Evolutionary conservation across 805 yeast species (phyloP), one percentile per base, ranked within the genome.

Genomic region (Peterozyma xylosa): DNA sequence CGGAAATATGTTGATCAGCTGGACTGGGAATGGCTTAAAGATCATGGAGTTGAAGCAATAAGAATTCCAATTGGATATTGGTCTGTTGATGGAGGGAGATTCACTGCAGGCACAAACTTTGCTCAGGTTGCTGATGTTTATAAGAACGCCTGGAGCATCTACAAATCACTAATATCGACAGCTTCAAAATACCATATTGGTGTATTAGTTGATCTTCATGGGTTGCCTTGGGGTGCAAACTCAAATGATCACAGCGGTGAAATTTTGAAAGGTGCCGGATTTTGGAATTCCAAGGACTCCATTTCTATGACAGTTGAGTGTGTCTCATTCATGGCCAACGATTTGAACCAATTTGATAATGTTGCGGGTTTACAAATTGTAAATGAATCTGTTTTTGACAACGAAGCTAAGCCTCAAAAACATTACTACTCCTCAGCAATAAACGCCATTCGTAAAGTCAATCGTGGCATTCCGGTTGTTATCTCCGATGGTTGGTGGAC

Each of bases 401-500:
- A 80, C 43, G 66, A 71, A 10, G 77, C 76, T 9, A 61, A 59
- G 33, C 64, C 64, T 18, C 87, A 82, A 54, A 67, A 71, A 48
- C 55, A 60, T 3, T 91, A 82, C 60, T 90, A 90, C 57, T 54
- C 70, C 9, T 72, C 74, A 15, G 95, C 95, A 0, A 66, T 78
- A 33, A 66, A 68, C 32, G 70, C 72, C 35, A 81, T 91, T 37
- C 68, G 91, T 30, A 57, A 61, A 16, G 66, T 69, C 13, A 83
- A 86, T 55, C 39, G 59, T 1, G 61, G 61, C 2, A 62, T 88
- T 32, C 96, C 96, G 0, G 68, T 91, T 5, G 66, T 85, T 14
- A 84, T 91, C 33, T 86, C 96, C 2, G 98, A 91, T 58, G 96
- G 96, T 3, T 93, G 98, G 98, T 82, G 88, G 81, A 75, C 93